Base-by-base conservation (phyloP, 164 flowering plant genomes). In the Magnolia kwangsiensis region DNA sequence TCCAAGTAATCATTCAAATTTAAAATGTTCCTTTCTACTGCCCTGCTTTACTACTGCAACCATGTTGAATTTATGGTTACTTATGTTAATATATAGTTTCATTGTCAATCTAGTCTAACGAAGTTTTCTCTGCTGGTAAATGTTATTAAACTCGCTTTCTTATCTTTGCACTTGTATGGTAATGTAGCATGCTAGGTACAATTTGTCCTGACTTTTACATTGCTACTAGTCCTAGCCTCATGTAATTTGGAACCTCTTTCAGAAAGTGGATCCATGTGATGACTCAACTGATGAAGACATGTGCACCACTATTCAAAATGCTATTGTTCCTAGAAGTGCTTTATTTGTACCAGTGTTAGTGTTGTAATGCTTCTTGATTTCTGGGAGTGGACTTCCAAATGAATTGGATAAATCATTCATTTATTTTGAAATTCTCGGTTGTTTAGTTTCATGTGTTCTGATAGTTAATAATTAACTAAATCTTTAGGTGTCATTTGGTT, bases 261-360 rank as follows among this genome's bases (percentile, higher is more conserved):
- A 95, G 98, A 95, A 90, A 76, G 98, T 95, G 76, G 98, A 95
- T 87, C 99, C 99, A 50, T 95, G 98, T 83, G 97, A 95, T 78
- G 94, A 89, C 73, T 86, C 92, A 81, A 91, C 90, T 80, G 97
- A 95, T 84, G 95, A 90, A 80, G 98, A 93, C 78, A 93, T 93
- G 77, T 86, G 92, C 58, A 95, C 92, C 63, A 96, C 98, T 31
- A 92, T 95, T 78, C 99, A 93, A 84, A 95, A 95, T 89, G 97
- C 98, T 81, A 91, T 96, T 77, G 98, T 98, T 77, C 91, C 96
- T 61, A 91, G n/a, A 69, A 81, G 93, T 80, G 94, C 98, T 65
- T 81, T 95, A 63, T 95, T 95, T 91, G 94, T 91, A n/a, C 98
- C 98, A 19, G 92, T 81, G 98, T 93, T 83, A 66, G 90, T 81